Evolutionary conservation across 2,329 filamentous ascomycete species (phyloP).

Genomic region (Calonectria pseudoturangicola): DNA sequence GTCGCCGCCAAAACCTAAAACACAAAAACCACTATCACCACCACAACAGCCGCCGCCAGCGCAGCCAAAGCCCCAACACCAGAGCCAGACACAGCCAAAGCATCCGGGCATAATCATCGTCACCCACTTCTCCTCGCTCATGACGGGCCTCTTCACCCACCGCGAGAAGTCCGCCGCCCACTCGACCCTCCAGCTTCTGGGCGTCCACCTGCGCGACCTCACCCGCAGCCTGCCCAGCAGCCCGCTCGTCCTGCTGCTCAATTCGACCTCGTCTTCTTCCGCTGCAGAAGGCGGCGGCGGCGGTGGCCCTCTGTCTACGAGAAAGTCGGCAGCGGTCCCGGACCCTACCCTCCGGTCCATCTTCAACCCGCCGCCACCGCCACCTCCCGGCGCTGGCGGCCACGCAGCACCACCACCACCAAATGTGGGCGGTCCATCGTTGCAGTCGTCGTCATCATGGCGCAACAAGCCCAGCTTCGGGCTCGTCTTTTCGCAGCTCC

Average conservation of each 20-base stretch:
- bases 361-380: constrained; percentile 62
- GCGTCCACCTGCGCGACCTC: constrained; percentile 67
- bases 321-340: constrained; percentile 40
- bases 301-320: constrained; percentile 27
- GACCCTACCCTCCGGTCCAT: constrained; percentile 71
- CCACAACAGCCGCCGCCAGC: constrained; percentile 2
- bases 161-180: constrained; percentile 69
- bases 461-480: constrained; percentile 72
- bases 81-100: constrained; percentile 16
- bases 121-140: constrained; percentile 72
- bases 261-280: constrained; percentile 62
- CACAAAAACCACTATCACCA: constrained; percentile 21
- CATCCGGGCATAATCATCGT: constrained; percentile 71
- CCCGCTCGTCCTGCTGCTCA: constrained; percentile 73
- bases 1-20: constrained; percentile 15
- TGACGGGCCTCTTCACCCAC: constrained; percentile 71
- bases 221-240: constrained; percentile 62
- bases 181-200: constrained; percentile 67
- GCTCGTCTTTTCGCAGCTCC: constrained; percentile 71
- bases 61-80: neutral
- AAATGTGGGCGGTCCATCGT: constrained; percentile 31
- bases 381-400: constrained; percentile 34
- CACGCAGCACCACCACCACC: constrained; percentile 12
- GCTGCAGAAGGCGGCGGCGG: neutral
- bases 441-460: constrained; percentile 43